Base-by-base conservation (phyloP, 257 asterid genomes). In the Plectranthus barbatus region DNA sequence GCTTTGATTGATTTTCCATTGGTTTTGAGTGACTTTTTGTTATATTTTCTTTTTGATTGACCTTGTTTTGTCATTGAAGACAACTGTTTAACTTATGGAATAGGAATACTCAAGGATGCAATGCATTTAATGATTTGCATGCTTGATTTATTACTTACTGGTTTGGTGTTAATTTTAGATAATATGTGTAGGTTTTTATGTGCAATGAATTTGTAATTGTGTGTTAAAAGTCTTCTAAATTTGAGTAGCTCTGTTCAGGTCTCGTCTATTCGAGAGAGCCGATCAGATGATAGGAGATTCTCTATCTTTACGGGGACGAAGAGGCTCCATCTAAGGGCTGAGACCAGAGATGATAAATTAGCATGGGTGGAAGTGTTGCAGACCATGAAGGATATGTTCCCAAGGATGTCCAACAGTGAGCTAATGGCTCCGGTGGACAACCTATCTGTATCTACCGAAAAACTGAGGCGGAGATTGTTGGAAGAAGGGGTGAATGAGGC, bases 351-450 rank as follows among this genome's bases (percentile, higher is more conserved):
- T 60, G 97, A 89, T 70, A 76, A 85, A 62, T 47, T 70, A 6
- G 76, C 92, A 44, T 92, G 99, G 99, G 60, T 86, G 82, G 99
- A 89, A 64, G 96, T 95, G 39, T 75, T 92, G 74, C 94, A 80
- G 69, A 90, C 99, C 52, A 87, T 89, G 69, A 92, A 92, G 77
- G 95, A 83, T 70, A 79, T 89, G 90, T 92, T 86, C 64, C 99
- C 99, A 0, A 89, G 99, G 79, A 79, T 92, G 74, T 92, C 99
- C 69, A 89, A 89, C 75, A 82, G 96, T 63, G 99, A 92, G 74
- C 74, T 92, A 74, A 83, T 89, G 94, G 99, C 96, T 66, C 91
- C 96, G 0, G 69, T 85, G 67, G 91, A 89, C 31, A 73, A 81
- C 71, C 70, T 81, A 34, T 47, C 78, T 44, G 76, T 88, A 49